phyloP scores from a whole-genome alignment of 164 flowering plant species.

The Chimonanthus salicifolius region DNA sequence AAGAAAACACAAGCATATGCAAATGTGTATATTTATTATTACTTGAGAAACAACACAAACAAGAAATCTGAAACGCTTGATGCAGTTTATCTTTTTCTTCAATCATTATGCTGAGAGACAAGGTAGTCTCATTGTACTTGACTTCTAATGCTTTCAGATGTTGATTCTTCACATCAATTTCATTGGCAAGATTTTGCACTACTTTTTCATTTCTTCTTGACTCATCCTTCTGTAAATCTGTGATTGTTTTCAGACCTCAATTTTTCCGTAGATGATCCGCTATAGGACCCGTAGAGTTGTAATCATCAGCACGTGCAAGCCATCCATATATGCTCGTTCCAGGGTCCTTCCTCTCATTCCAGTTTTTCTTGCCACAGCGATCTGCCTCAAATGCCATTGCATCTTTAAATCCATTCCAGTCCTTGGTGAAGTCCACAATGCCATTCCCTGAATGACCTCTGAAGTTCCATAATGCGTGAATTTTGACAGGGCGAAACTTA shows the following conservation, averaged over 20 bases:
- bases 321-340: constrained; percentile 65
- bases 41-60: no score
- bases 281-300: constrained; percentile 30
- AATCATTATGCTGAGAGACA: background rate
- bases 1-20: constrained; percentile 15
- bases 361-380: constrained; percentile 54
- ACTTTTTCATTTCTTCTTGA: constrained; percentile 57
- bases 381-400: constrained; percentile 9
- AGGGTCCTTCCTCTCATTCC: constrained; percentile 29
- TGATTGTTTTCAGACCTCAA: constrained; percentile 66
- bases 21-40: background rate
- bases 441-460: constrained; percentile 14
- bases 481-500: constrained; percentile 11
- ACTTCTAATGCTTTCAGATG: constrained; percentile 47
- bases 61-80: background rate
- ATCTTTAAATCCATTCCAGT: background rate
- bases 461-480: constrained; percentile 13
- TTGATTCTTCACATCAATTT: constrained; percentile 52
- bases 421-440: constrained; percentile 7
- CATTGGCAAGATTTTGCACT: constrained; percentile 49
- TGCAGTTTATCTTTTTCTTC: background rate
- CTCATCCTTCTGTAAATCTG: constrained; percentile 68
- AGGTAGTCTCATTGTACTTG: constrained; percentile 15
- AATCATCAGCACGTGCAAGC: constrained; percentile 66
- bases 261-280: constrained; percentile 64